Evolutionary conservation across 768 basidiomycete species (phyloP).

Genomic region (Psilocybe cyanescens): DNA sequence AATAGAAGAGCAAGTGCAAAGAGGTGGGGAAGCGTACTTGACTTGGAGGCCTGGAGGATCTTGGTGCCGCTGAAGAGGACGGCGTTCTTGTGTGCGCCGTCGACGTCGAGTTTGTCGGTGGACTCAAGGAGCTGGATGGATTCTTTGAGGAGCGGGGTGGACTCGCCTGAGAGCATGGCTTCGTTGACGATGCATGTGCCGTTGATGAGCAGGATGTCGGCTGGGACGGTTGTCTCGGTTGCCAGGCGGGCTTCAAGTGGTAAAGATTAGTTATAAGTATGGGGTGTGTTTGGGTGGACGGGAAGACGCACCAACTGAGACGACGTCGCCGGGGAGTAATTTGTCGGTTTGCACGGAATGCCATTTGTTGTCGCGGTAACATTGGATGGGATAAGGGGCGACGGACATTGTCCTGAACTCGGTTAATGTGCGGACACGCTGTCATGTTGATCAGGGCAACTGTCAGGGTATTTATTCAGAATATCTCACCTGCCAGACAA

Average conservation of each 20-base stretch:
- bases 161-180: constrained; percentile 98
- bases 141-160: constrained; percentile 95
- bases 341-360: constrained; percentile 79
- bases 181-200: constrained; percentile 98
- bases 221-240: constrained; percentile 88
- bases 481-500: constrained; percentile 89
- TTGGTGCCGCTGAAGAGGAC: constrained; percentile 98
- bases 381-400: constrained; percentile 85
- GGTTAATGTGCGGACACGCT: constrained; percentile 92
- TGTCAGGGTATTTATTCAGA: not conserved
- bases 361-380: constrained; percentile 84
- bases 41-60: constrained; percentile 79
- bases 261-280: too few species aligned
- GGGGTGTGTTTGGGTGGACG: constrained; percentile 8
- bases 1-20: not conserved
- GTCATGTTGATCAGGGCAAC: constrained; percentile 6
- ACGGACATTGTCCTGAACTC: constrained; percentile 99
- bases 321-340: constrained; percentile 90
- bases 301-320: constrained; percentile 64
- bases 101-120: constrained; percentile 79
- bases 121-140: constrained; percentile 85
- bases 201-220: constrained; percentile 89
- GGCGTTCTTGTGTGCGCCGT: constrained; percentile 83
- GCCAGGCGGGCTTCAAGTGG: constrained; percentile 56
- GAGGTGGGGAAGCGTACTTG: constrained; percentile 35